These are phyloP conservation scores for Zea luxurians DNA, from an alignment of 176 grass and related monocot genomes.

Conservation along the genomic window DNA sequence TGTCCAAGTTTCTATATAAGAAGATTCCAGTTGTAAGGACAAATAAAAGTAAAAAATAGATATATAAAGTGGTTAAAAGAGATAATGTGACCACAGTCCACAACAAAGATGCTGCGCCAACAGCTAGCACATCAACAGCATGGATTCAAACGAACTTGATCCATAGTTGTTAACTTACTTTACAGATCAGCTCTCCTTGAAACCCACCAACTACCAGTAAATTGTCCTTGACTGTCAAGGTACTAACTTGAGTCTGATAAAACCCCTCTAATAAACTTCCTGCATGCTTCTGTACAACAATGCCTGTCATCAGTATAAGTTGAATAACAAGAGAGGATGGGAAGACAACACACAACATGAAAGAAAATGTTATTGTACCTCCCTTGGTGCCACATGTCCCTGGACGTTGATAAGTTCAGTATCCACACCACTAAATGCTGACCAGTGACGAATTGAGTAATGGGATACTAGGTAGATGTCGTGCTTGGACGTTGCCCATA, in stretches of 20 bases:
- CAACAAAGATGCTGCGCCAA: background rate
- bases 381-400: conserved; percentile 71
- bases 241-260: conserved; percentile 81
- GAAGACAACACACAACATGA: conserved; percentile 6
- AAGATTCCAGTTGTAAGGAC: conserved; percentile 14
- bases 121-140: background rate
- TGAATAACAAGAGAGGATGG: background rate
- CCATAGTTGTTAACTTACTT: conserved; percentile 49
- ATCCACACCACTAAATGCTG: conserved; percentile 49
- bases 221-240: conserved; percentile 77
- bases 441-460: conserved; percentile 78
- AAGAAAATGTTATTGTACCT: conserved; percentile 40
- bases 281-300: conserved; percentile 61
- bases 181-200: conserved; percentile 93
- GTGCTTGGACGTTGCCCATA: conserved; percentile 89
- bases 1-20: background rate
- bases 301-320: conserved; percentile 24
- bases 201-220: conserved; percentile 77
- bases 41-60: conserved; percentile 23
- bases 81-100: background rate
- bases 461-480: conserved; percentile 63
- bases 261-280: conserved; percentile 71
- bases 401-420: conserved; percentile 76
- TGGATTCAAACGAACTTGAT: conserved; percentile 20
- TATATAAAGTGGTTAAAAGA: background rate